Conservation (phyloP, 2,329 filamentous ascomycete genomes). For the Drechslerella coelobrocha region DNA sequence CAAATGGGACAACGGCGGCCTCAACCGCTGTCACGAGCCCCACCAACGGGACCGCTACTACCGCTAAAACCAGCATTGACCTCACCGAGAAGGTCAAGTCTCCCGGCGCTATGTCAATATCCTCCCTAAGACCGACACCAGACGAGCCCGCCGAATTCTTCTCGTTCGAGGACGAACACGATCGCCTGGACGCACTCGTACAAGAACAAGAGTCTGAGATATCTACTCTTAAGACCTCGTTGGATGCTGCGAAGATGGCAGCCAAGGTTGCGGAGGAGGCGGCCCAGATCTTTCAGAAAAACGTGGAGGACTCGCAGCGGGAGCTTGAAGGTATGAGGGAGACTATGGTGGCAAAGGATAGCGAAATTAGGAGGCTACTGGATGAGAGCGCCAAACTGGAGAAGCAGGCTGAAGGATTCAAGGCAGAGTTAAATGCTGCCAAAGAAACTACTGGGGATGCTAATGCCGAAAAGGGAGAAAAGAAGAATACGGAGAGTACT, state of each 20-base stretch:
- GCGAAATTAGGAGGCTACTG: conserved; percentile 61
- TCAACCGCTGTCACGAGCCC: conserved; percentile 49
- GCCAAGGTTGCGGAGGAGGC: conserved; percentile 75
- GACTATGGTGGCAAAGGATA: conserved; percentile 62
- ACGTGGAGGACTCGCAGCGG: conserved; percentile 71
- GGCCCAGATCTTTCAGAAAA: conserved; percentile 68
- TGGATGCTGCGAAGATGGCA: conserved; percentile 72
- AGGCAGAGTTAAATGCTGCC: conserved; percentile 59
- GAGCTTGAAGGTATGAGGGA: conserved; percentile 68
- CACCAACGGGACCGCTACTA: conserved; percentile 54
- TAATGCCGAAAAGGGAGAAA: conserved; percentile 19
- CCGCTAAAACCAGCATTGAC: conserved; percentile 56
- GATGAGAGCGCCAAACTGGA: conserved; percentile 54
- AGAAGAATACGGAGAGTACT: conserved; percentile 5
- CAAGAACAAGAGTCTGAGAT: conserved; percentile 74
- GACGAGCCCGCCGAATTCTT: conserved; percentile 76
- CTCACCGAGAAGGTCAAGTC: conserved; percentile 56
- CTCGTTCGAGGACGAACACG: conserved; percentile 87
- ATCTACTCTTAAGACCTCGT: conserved; percentile 71
- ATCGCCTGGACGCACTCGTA: conserved; percentile 77
- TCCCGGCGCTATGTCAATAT: conserved; percentile 55
- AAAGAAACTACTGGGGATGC: conserved; percentile 55
- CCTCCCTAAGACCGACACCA: conserved; percentile 58
- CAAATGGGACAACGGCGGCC: conserved; percentile 27
- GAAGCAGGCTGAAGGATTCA: conserved; percentile 60